Base-by-base conservation (phyloP, 352 stramenopile genomes). In the Phytophthora fragariaefolia region DNA sequence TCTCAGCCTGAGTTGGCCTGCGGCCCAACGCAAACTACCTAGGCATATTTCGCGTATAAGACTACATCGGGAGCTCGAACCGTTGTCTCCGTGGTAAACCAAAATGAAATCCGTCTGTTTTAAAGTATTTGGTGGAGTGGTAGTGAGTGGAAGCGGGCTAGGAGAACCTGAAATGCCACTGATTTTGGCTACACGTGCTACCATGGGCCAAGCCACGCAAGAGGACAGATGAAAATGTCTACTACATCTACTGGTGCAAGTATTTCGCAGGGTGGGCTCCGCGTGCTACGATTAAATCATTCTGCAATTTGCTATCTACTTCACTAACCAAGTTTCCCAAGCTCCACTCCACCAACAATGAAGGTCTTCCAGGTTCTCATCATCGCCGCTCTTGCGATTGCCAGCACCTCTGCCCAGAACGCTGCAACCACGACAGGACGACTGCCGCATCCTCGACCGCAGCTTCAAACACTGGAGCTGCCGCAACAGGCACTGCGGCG, bases 321-420 rank as follows among this genome's bases (percentile, higher is more conserved):
- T 10, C 13, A 52, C 13, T 26, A 4, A 43, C 54, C 54, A 38
- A 61, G 40, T 32, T 15, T 51, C 17, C 53, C 36, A 45, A 45
- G 15, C 36, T 45, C 40, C 50, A 20, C 50, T 17, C 30, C 20
- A 46, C 10, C 50, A 69, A 61, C 45, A 26, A 69, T 69, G 53
- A 54, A 69, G 62, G 54, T 64, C 36, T 69, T 71, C 48, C 54
- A 63, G 20, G 47, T 70, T 60, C 40, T 70, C 46, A 23, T 60
- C 47, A 48, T 66, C 26, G 63, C 58, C n/a, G 56, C 65, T 1
- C 58, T 73, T 48, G 65, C 65, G 30, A 50, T 73, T 42, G 65
- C 65, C 20, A 58, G 58, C 23, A 34, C 27, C 36, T 53, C 56
- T 26, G 65, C 58, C 22, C 65, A 73, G 48, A 60, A 53, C 40